Evolutionary conservation across 78 protist genomes (phyloP).

Genomic region (Guillardia theta): DNA sequence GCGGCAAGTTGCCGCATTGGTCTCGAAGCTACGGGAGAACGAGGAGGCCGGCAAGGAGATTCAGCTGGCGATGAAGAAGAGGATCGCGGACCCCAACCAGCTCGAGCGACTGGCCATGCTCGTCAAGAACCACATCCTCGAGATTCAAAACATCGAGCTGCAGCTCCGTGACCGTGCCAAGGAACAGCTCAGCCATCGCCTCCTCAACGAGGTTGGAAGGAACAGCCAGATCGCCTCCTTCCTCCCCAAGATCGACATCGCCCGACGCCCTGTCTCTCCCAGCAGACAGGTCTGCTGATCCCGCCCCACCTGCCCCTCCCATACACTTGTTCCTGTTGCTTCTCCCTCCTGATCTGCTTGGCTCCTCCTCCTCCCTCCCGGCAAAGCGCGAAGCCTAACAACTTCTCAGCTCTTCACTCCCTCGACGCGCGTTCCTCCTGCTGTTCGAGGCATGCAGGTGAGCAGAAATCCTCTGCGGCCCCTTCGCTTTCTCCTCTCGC

Average conservation of each 20-base stretch:
- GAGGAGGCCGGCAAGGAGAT: not conserved
- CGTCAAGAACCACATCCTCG: slow-evolving; percentile 32
- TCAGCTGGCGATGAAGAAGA: not conserved
- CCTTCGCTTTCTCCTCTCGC: no score
- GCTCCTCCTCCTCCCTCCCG: no score
- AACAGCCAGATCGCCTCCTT: not conserved
- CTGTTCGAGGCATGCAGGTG: no score
- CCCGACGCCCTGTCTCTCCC: not conserved
- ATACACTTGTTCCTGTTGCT: no score
- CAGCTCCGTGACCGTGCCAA: slow-evolving; percentile 35
- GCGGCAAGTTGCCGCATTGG: not conserved
- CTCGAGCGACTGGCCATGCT: not conserved
- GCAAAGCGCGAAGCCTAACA: no score
- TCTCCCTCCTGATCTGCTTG: no score
- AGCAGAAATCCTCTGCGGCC: no score
- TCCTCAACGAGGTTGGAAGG: not conserved
- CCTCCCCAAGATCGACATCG: not conserved
- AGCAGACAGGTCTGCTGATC: not conserved
- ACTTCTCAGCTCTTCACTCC: slow-evolving; percentile 23
- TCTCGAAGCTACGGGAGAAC: not conserved
- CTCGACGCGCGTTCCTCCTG: no score
- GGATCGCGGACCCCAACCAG: not conserved
- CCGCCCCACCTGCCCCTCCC: not conserved
- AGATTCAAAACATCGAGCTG: slow-evolving; percentile 22
- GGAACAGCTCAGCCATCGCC: slow-evolving; percentile 4